These are phyloP conservation scores for Tritrichomonas musculus DNA, from an alignment of 208 protist genomes.

Conservation along the genomic window DNA sequence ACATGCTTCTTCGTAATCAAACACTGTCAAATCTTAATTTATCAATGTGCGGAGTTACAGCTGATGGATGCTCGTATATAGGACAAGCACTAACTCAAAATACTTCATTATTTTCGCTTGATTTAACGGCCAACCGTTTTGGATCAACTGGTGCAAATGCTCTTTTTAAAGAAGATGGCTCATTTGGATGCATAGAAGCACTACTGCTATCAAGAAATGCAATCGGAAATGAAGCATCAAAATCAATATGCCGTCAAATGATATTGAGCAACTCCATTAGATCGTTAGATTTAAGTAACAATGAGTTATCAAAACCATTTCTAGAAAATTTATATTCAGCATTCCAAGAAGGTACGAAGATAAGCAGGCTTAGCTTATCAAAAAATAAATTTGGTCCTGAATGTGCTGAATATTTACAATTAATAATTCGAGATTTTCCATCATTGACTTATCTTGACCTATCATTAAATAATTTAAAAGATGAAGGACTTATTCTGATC, in stretches of 20 bases:
- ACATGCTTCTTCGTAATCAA: background rate
- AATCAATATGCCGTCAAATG: background rate
- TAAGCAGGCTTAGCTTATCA: background rate
- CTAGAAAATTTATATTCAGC: background rate
- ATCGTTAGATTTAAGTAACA: background rate
- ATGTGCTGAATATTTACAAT: background rate
- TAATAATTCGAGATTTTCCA: background rate
- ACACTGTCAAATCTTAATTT: background rate
- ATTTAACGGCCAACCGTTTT: background rate
- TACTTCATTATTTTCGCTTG: background rate
- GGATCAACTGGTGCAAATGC: background rate
- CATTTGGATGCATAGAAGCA: background rate
- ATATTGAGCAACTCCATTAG: background rate
- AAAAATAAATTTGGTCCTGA: background rate
- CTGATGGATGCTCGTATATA: background rate
- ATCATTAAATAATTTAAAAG: background rate
- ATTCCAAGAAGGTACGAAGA: background rate
- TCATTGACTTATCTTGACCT: background rate
- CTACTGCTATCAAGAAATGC: background rate
- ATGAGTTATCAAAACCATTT: background rate
- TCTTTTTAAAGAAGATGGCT: background rate
- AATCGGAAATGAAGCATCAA: background rate
- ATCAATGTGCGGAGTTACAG: background rate
- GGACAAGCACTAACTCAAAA: background rate
- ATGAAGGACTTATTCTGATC: background rate